These are phyloP conservation scores for Endothia cerciana DNA, from an alignment of 2,329 filamentous ascomycete genomes.

Conservation along the genomic window DNA sequence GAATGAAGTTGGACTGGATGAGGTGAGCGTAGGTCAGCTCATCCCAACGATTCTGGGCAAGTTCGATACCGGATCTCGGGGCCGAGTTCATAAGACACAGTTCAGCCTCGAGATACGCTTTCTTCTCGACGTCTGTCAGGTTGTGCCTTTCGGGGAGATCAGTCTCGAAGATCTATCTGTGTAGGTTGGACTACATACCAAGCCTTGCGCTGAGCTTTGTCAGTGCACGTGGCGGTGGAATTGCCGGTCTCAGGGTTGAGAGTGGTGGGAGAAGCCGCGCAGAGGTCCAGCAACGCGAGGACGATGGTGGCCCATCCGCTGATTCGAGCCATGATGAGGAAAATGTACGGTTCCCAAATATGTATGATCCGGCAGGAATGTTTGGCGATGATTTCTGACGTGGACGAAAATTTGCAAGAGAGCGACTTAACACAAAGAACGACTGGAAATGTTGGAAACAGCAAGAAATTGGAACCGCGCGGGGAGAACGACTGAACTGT, in stretches of 20 bases:
- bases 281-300: neutral
- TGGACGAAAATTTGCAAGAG: too few species aligned
- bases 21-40: conserved; percentile 40
- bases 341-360: neutral
- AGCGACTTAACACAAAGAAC: too few species aligned
- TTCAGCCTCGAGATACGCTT: conserved; percentile 38
- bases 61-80: conserved; percentile 33
- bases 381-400: too few species aligned
- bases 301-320: neutral
- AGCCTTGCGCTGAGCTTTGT: conserved; percentile 18
- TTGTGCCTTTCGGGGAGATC: conserved; percentile 4
- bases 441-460: too few species aligned
- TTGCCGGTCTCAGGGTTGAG: neutral
- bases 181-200: neutral
- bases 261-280: neutral
- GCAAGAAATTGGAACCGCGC: too few species aligned
- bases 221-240: conserved; percentile 12
- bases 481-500: too few species aligned
- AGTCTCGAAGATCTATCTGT: neutral
- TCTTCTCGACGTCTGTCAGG: conserved; percentile 33
- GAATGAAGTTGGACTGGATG: conserved; percentile 37
- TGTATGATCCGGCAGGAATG: neutral
- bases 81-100: conserved; percentile 38
- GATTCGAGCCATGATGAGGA: neutral
- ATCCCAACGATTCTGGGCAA: conserved; percentile 38